Conservation (phyloP, 768 basidiomycete species). For the Chalciporus pseudorubinellus region DNA sequence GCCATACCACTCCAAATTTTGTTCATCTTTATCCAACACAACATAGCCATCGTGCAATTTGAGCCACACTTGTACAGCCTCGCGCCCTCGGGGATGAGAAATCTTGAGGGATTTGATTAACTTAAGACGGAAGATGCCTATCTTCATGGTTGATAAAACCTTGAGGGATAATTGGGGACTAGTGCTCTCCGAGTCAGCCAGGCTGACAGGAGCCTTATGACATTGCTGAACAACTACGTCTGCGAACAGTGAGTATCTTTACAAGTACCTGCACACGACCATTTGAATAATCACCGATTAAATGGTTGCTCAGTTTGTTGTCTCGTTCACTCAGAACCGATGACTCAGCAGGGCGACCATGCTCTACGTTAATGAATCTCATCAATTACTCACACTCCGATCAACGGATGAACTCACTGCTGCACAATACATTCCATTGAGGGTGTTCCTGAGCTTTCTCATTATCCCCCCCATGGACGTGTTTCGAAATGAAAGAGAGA, state of each 20-base stretch:
- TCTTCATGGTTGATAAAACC: constrained; percentile 66
- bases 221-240: constrained; percentile 32
- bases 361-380: constrained; percentile 39
- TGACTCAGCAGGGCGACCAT: constrained; percentile 50
- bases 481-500: constrained; percentile 58
- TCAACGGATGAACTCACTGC: constrained; percentile 43
- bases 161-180: constrained; percentile 38
- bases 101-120: constrained; percentile 49
- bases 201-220: constrained; percentile 20
- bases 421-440: constrained; percentile 61
- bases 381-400: neutral
- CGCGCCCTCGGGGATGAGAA: constrained; percentile 23
- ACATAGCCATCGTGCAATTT: constrained; percentile 50
- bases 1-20: constrained; percentile 69
- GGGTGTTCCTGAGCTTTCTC: constrained; percentile 53
- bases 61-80: constrained; percentile 51
- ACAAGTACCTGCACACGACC: neutral
- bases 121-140: constrained; percentile 64
- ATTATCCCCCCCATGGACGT: constrained; percentile 40
- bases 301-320: constrained; percentile 56
- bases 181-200: constrained; percentile 13
- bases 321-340: constrained; percentile 29
- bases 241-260: constrained; percentile 13
- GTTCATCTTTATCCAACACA: constrained; percentile 49
- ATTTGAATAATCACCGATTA: constrained; percentile 50